Percentiles rank a stretch among this genome's conserved stretches.
phyloP scores from a whole-genome alignment of 1,139 yeast genomes.

The Debaryomycetaceae sp. region DNA sequence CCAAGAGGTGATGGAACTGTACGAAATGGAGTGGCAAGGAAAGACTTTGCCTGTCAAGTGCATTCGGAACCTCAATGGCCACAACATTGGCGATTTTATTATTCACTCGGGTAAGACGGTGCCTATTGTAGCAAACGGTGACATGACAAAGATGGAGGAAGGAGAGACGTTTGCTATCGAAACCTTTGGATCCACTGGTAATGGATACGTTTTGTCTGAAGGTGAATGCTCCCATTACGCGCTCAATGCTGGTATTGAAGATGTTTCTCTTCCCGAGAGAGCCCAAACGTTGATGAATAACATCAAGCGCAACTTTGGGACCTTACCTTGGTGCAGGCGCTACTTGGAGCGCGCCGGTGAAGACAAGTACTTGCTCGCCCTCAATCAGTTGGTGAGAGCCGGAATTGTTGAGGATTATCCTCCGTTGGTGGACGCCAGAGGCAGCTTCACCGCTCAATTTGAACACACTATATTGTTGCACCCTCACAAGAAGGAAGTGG shows the following conservation, averaged over 20 bases:
- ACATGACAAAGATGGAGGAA: constrained; percentile 95
- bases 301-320: constrained; percentile 77
- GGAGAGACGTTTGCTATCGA: constrained; percentile 98
- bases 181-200: constrained; percentile 95
- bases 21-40: constrained; percentile 87
- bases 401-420: constrained; percentile 92
- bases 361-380: constrained; percentile 82
- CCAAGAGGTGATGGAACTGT: constrained; percentile 95
- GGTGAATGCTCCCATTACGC: constrained; percentile 97
- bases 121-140: constrained; percentile 90
- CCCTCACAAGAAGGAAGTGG: constrained; percentile 88
- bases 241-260: constrained; percentile 36
- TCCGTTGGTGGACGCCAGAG: constrained; percentile 80
- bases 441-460: constrained; percentile 90
- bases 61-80: constrained; percentile 89
- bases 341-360: constrained; percentile 88
- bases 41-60: constrained; percentile 77
- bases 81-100: constrained; percentile 69
- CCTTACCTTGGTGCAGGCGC: constrained; percentile 93
- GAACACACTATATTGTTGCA: constrained; percentile 90
- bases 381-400: constrained; percentile 73
- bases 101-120: constrained; percentile 95
- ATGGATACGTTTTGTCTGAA: constrained; percentile 73
- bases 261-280: constrained; percentile 44
- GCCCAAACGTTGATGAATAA: constrained; percentile 57